Conservation (phyloP, 176 grass and related monocot genomes). For the Avena eriantha region DNA sequence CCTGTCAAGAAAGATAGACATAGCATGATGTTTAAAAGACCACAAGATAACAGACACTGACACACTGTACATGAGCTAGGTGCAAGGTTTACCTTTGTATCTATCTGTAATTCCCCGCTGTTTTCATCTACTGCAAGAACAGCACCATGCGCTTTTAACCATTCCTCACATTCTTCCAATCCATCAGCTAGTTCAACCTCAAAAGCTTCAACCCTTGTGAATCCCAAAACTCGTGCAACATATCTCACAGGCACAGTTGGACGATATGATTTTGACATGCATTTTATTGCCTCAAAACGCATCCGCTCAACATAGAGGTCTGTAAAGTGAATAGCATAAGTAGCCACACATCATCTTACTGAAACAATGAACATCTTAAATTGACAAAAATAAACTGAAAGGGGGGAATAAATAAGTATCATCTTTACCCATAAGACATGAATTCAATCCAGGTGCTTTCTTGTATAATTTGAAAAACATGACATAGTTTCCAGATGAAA, state of each 20-base stretch:
- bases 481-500: constrained; percentile 88
- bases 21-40: constrained; percentile 34
- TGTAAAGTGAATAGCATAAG: constrained; percentile 38
- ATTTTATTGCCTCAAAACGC: constrained; percentile 85
- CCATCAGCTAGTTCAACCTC: constrained; percentile 49
- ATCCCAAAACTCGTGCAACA: constrained; percentile 67
- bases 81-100: constrained; percentile 71
- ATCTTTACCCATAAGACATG: constrained; percentile 84
- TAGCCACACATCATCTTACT: constrained; percentile 21
- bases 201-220: constrained; percentile 52
- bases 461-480: constrained; percentile 93
- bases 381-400: background rate
- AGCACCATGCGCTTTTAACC: constrained; percentile 89
- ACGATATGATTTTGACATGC: constrained; percentile 84
- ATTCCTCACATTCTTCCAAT: constrained; percentile 82
- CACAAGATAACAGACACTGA: constrained; percentile 23
- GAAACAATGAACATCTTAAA: constrained; percentile 12
- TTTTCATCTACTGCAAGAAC: constrained; percentile 62
- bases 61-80: background rate
- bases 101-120: constrained; percentile 70
- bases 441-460: constrained; percentile 76
- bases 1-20: constrained; percentile 46
- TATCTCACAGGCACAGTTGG: constrained; percentile 75
- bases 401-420: background rate
- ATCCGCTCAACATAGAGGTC: constrained; percentile 88